Evolutionary conservation across 257 asterid species (phyloP).

Genomic region (Cordia subcordata): DNA sequence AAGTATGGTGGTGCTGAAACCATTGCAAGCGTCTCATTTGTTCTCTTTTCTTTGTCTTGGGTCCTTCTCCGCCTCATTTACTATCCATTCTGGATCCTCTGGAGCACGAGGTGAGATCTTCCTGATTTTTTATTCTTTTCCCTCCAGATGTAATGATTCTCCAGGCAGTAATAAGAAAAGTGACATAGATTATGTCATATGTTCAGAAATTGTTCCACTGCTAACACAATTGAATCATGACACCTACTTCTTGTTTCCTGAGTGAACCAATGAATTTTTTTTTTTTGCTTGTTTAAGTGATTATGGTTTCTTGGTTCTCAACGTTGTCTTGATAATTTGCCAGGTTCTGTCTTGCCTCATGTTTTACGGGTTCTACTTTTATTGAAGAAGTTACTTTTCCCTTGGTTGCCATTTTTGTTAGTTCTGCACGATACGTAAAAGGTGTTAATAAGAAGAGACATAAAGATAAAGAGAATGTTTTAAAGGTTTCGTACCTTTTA

Average conservation of each 20-base stretch:
- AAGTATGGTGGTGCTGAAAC: slow-evolving; percentile 85
- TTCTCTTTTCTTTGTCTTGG: slow-evolving; percentile 64
- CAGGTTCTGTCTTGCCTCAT: too few species aligned
- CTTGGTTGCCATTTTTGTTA: too few species aligned
- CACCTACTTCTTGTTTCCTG: not conserved
- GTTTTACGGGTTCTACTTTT: too few species aligned
- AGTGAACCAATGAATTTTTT: not conserved
- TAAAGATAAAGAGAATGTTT: too few species aligned
- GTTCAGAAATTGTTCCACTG: not conserved
- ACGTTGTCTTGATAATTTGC: too few species aligned
- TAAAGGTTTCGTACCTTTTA: too few species aligned
- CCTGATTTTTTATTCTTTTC: not conserved
- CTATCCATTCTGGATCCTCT: slow-evolving; percentile 84
- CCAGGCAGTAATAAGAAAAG: not conserved
- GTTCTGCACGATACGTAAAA: too few species aligned
- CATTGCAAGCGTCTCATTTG: slow-evolving; percentile 71
- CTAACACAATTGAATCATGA: not conserved
- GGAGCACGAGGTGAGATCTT: slow-evolving; percentile 79
- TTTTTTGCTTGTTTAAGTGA: too few species aligned
- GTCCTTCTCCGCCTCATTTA: slow-evolving; percentile 73
- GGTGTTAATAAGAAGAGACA: too few species aligned
- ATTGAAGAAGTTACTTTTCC: too few species aligned
- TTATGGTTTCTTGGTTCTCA: too few species aligned
- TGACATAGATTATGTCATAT: not conserved
- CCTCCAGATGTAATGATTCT: not conserved